phyloP scores from a whole-genome alignment of 805 yeast species.

The Naumovozyma castellii region DNA sequence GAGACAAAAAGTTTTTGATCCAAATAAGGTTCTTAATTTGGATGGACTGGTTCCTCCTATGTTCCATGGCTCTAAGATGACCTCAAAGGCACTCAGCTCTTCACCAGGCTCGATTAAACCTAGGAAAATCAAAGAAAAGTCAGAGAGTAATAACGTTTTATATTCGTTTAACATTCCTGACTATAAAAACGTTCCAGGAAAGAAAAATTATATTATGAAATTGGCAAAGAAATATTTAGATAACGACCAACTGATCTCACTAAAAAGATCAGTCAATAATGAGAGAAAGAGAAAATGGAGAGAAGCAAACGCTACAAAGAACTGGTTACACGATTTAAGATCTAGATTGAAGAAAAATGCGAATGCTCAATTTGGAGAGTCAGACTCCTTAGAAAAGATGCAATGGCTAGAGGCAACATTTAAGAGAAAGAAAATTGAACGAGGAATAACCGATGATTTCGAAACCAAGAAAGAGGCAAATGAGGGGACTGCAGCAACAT shows the following conservation, averaged over 20 bases:
- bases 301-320: constrained; percentile 58
- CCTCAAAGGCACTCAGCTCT: too few relatives aligned
- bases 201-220: constrained; percentile 15
- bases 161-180: constrained; percentile 18
- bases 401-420: constrained; percentile 75
- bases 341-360: constrained; percentile 73
- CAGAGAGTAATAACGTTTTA: not conserved
- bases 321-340: constrained; percentile 80
- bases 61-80: not conserved
- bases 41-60: constrained; percentile 27
- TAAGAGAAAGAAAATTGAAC: constrained; percentile 36
- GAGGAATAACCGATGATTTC: constrained; percentile 3
- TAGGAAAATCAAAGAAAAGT: constrained; percentile 1
- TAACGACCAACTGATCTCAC: constrained; percentile 13
- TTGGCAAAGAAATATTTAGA: constrained; percentile 17
- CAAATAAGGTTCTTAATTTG: constrained; percentile 16
- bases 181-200: constrained; percentile 10
- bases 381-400: constrained; percentile 42
- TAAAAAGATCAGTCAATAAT: constrained; percentile 23
- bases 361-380: constrained; percentile 50
- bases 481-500: constrained; percentile 5
- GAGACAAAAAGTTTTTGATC: constrained; percentile 12
- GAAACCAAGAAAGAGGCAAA: constrained; percentile 5
- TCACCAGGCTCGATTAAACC: not conserved
- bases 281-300: constrained; percentile 31